Evolutionary conservation across 2,329 filamentous ascomycete genomes (phyloP).

Genomic region (Penicillium sumatraense): DNA sequence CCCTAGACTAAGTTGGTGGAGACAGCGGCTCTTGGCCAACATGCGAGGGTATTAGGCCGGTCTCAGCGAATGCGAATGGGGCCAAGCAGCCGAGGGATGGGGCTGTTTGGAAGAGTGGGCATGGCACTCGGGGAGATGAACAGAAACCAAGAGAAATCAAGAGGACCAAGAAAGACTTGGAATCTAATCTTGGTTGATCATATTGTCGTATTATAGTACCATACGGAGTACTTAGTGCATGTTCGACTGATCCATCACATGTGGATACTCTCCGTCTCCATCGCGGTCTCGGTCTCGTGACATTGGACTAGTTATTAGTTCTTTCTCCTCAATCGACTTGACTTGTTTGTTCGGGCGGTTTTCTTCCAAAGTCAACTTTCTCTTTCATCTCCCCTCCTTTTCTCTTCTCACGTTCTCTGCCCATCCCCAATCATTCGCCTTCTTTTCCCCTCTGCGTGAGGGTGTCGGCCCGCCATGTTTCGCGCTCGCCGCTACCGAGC

Average conservation of each 20-base stretch:
- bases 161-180: neutral
- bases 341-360: neutral
- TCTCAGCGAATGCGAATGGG: neutral
- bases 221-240: neutral
- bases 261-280: constrained; percentile 18
- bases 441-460: neutral
- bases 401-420: constrained; percentile 7
- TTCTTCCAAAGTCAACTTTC: too few relatives aligned
- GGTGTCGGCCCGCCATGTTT: constrained; percentile 44
- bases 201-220: neutral
- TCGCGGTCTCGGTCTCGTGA: constrained; percentile 17
- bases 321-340: neutral
- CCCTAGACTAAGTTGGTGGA: neutral
- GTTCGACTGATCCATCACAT: constrained; percentile 16
- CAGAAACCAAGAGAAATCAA: neutral
- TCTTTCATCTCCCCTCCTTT: neutral
- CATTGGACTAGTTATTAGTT: neutral
- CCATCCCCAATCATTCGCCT: neutral
- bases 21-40: constrained; percentile 1
- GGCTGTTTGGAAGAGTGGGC: neutral
- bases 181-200: neutral
- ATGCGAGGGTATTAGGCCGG: neutral
- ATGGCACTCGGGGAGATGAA: neutral
- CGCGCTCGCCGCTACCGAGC: constrained; percentile 54
- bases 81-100: neutral